These are phyloP conservation scores for Penicillium coprophilum DNA, from an alignment of 495 filamentous ascomycete genomes.

Conservation along the genomic window DNA sequence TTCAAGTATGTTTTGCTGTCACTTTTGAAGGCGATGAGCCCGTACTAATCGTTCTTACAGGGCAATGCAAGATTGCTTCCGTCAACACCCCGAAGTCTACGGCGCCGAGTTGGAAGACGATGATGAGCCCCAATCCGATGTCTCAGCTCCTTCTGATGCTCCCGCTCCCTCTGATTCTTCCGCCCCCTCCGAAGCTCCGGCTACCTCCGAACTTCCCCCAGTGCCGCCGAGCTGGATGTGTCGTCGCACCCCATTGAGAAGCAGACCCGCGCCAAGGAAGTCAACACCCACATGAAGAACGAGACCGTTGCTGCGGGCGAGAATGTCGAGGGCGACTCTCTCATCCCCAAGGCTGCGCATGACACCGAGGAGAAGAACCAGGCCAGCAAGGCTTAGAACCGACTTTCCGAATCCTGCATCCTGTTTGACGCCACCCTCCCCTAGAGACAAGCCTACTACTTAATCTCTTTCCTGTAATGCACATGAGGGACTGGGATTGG, in stretches of 20 bases:
- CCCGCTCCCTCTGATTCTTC: constrained; percentile 15
- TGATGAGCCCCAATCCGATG: constrained; percentile 51
- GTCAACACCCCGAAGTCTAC: constrained; percentile 86
- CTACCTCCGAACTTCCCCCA: constrained; percentile 13
- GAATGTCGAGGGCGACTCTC: constrained; percentile 39
- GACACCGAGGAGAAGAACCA: constrained; percentile 42
- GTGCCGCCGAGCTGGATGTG: constrained; percentile 20
- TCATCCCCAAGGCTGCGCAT: constrained; percentile 53
- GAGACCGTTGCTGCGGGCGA: constrained; percentile 22
- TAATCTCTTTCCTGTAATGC: constrained; percentile 17
- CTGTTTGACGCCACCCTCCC: constrained; percentile 13
- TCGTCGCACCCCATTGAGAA: constrained; percentile 28
- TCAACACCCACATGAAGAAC: constrained; percentile 25
- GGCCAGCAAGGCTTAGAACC: constrained; percentile 31
- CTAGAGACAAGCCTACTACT: constrained; percentile 8
- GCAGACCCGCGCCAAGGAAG: constrained; percentile 29
- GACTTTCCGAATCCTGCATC: constrained; percentile 13
- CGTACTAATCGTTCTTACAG: constrained; percentile 42
- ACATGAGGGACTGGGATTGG: constrained; percentile 20
- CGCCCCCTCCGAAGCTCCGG: constrained; percentile 14
- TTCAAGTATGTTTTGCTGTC: constrained; percentile 67
- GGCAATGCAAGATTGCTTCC: constrained; percentile 96
- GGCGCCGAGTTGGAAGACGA: constrained; percentile 86
- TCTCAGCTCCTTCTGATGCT: constrained; percentile 15
- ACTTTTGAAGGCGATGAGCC: not conserved